Percentiles rank a stretch among this genome's conserved stretches.
Conservation (phyloP, 148 eudicot species). For the Rhododendron simsii region DNA sequence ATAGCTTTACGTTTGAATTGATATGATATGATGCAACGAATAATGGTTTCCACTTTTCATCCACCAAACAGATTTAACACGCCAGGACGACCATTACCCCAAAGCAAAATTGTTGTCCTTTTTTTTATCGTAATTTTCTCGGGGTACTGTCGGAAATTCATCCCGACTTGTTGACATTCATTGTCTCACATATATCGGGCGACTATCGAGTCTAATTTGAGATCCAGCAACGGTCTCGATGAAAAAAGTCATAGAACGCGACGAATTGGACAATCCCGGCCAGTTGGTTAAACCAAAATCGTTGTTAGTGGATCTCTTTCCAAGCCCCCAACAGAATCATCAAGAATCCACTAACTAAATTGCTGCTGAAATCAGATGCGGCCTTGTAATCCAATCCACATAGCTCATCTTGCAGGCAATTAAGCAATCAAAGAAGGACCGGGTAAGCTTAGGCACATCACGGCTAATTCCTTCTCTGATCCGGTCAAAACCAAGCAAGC, state of each 20-base stretch:
- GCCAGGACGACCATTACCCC: neutral
- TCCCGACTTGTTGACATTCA: neutral
- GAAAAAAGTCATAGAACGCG: neutral
- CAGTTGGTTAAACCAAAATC: neutral
- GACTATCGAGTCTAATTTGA: neutral
- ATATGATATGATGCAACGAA: neutral
- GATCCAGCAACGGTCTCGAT: neutral
- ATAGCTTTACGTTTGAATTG: neutral
- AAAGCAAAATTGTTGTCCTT: neutral
- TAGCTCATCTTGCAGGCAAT: neutral
- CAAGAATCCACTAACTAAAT: neutral
- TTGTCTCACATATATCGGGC: no score
- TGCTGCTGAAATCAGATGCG: neutral
- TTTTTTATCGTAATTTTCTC: neutral
- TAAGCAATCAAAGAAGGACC: neutral
- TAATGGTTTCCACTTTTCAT: slow-evolving; percentile 6
- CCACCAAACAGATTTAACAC: slow-evolving; percentile 7
- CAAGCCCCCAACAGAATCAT: neutral
- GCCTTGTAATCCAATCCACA: neutral
- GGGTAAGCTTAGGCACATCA: no score
- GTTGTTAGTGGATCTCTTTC: neutral
- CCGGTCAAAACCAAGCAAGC: no score
- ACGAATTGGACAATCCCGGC: neutral
- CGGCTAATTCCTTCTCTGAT: no score
- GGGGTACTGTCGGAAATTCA: neutral